phyloP scores from a whole-genome alignment of 163 green algal species.

The Scenedesmus sp. region DNA sequence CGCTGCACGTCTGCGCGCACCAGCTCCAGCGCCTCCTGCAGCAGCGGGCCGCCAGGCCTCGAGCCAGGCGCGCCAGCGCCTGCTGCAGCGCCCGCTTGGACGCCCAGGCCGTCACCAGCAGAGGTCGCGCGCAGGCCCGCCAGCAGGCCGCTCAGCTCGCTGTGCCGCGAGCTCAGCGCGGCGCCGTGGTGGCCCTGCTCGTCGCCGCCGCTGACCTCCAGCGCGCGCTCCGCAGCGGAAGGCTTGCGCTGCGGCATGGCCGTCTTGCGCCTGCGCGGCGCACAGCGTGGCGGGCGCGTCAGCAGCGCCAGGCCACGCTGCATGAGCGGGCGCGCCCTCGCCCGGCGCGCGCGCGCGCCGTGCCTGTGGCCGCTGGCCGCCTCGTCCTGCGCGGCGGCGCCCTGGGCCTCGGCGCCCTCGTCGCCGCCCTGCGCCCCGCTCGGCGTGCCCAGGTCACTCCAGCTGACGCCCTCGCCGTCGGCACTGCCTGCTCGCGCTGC shows the following conservation, averaged over 20 bases:
- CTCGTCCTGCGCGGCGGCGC: too few species aligned
- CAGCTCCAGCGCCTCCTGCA: not conserved
- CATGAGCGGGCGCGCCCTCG: not conserved
- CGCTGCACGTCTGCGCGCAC: constrained; percentile 15
- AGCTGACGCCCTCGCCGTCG: not conserved
- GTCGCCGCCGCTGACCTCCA: constrained; percentile 14
- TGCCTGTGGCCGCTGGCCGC: too few species aligned
- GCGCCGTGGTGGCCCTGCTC: not conserved
- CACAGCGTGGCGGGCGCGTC: not conserved
- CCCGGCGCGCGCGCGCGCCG: too few species aligned
- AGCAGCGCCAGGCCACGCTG: not conserved
- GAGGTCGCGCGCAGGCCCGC: too few species aligned
- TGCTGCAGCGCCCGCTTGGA: not conserved
- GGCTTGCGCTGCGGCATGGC: constrained; percentile 5
- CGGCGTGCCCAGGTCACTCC: not conserved
- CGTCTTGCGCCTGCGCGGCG: not conserved
- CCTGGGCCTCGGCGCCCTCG: too few species aligned
- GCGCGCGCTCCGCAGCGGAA: not conserved
- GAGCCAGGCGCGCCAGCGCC: not conserved
- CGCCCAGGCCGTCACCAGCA: too few species aligned
- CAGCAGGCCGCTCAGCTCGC: not conserved
- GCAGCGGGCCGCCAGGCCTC: too few species aligned
- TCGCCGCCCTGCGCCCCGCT: too few species aligned
- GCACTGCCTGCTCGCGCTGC: not conserved
- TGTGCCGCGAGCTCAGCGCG: not conserved